Conservation (phyloP, 441 rosid species). For the Capsella rubella region DNA sequence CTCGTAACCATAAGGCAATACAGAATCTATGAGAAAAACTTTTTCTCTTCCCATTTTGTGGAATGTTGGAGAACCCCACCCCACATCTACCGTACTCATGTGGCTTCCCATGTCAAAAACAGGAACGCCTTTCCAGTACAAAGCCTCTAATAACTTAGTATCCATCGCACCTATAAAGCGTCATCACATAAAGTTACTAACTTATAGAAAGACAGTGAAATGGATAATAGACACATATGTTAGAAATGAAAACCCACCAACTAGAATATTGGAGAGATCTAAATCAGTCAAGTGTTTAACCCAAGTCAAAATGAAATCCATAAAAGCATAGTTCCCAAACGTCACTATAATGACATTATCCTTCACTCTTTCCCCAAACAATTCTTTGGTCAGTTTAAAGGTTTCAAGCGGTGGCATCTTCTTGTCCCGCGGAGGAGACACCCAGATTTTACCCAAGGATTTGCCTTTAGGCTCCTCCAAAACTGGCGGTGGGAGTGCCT, state of each 20-base stretch:
- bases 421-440: conserved; percentile 61
- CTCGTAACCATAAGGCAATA: conserved; percentile 89
- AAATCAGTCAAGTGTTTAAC: conserved; percentile 92
- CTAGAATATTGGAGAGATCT: conserved; percentile 85
- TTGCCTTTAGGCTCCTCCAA: conserved; percentile 38
- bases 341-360: conserved; percentile 88
- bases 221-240: background rate
- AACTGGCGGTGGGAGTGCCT: conserved; percentile 27
- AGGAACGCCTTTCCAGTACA: conserved; percentile 97
- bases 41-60: conserved; percentile 99
- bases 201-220: conserved; percentile 5
- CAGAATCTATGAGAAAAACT: conserved; percentile 81
- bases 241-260: conserved; percentile 63
- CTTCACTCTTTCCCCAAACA: conserved; percentile 75
- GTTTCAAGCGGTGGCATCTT: conserved; percentile 83
- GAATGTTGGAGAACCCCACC: conserved; percentile 96
- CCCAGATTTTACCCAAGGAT: conserved; percentile 69
- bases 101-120: conserved; percentile 99
- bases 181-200: conserved; percentile 8
- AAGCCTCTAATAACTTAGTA: conserved; percentile 85
- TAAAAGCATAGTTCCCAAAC: conserved; percentile 96
- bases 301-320: conserved; percentile 99
- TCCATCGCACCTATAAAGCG: conserved; percentile 87
- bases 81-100: conserved; percentile 93
- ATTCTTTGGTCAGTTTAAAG: conserved; percentile 75